Evolutionary conservation across 768 basidiomycete genomes (phyloP).

Genomic region (Boletus pseudopeckii): DNA sequence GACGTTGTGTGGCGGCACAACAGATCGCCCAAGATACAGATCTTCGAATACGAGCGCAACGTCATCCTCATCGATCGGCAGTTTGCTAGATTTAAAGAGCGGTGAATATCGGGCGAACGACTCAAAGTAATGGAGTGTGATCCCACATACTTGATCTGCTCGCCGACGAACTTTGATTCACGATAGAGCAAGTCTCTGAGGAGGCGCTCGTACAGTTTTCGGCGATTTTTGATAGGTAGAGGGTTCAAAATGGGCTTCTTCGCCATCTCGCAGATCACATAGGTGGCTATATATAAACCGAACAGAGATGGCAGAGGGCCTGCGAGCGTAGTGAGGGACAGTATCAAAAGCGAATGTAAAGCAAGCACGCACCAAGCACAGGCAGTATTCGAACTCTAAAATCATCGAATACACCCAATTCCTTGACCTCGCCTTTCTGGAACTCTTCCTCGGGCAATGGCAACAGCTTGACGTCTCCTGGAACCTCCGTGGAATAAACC

Average conservation of each 20-base stretch:
- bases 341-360: background rate
- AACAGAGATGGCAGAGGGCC: slow-evolving; percentile 83
- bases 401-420: slow-evolving; percentile 86
- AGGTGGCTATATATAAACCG: slow-evolving; percentile 86
- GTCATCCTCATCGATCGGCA: slow-evolving; percentile 82
- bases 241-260: slow-evolving; percentile 82
- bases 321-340: slow-evolving; percentile 3
- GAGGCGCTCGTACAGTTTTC: slow-evolving; percentile 78
- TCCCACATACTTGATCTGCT: slow-evolving; percentile 53
- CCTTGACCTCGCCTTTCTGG: slow-evolving; percentile 81
- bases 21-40: slow-evolving; percentile 71
- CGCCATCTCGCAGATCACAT: slow-evolving; percentile 82
- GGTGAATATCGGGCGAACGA: background rate
- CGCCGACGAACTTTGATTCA: slow-evolving; percentile 65
- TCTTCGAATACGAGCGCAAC: slow-evolving; percentile 85
- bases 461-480: slow-evolving; percentile 80
- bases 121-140: background rate
- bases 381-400: slow-evolving; percentile 93
- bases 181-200: slow-evolving; percentile 71
- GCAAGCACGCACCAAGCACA: slow-evolving; percentile 63
- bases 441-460: slow-evolving; percentile 93
- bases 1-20: slow-evolving; percentile 74
- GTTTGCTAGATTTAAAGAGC: slow-evolving; percentile 43
- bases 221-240: slow-evolving; percentile 79
- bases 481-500: slow-evolving; percentile 94